Conservation (phyloP, 2,329 filamentous ascomycete species). For the Phialophora macrospora region DNA sequence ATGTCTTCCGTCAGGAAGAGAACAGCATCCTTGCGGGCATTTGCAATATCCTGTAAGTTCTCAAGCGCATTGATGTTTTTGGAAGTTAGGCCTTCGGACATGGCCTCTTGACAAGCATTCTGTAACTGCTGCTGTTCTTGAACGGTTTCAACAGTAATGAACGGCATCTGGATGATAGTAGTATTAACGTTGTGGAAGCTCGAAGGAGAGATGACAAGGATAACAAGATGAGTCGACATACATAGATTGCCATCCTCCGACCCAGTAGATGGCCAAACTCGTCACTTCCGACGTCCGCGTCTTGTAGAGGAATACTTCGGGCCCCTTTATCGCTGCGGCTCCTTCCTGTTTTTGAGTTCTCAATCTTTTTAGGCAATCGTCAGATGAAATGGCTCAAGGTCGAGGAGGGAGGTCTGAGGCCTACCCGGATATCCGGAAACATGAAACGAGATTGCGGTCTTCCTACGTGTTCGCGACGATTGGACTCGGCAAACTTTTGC, state of each 20-base stretch:
- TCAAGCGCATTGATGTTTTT: not conserved
- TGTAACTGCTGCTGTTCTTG: not conserved
- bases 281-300: not conserved
- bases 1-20: not conserved
- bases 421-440: not conserved
- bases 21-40: not conserved
- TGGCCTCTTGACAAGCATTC: not conserved
- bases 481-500: not conserved
- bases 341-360: not conserved
- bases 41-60: slow-evolving; percentile 1
- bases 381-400: not conserved
- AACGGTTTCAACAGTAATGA: not conserved
- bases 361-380: not conserved
- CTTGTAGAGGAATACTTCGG: not conserved
- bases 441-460: slow-evolving; percentile 4
- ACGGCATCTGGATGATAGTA: not conserved
- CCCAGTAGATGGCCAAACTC: not conserved
- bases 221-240: not conserved
- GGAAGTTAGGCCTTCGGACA: not conserved
- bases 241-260: not conserved
- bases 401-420: not conserved
- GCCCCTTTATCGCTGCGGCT: not conserved
- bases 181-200: not conserved
- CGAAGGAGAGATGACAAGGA: no score
- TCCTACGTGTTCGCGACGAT: not conserved